Percentiles rank a stretch among this genome's conserved stretches.
Evolutionary conservation across 108 stramenopile species (phyloP).

Genomic region (Mediolabrus comicus): DNA sequence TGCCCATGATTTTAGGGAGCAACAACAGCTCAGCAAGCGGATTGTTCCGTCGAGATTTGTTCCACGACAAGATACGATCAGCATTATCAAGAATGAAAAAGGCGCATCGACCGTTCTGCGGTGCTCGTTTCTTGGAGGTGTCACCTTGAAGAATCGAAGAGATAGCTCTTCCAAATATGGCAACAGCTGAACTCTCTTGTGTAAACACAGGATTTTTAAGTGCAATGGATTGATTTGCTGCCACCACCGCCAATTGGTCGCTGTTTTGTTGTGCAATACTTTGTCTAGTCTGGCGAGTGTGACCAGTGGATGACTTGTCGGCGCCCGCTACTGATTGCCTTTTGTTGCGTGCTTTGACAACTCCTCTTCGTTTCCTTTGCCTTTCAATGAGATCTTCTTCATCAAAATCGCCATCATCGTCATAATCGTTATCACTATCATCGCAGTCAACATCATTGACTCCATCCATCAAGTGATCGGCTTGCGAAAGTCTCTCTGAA

Average conservation of each 20-base stretch:
- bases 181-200: slow-evolving; percentile 25
- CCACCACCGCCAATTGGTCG: background rate
- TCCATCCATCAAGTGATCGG: background rate
- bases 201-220: background rate
- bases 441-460: slow-evolving; percentile 6
- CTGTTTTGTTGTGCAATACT: background rate
- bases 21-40: slow-evolving; percentile 55
- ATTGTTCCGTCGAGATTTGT: slow-evolving; percentile 34
- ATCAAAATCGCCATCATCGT: slow-evolving; percentile 25
- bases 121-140: background rate
- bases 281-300: slow-evolving; percentile 15
- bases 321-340: background rate
- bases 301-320: slow-evolving; percentile 1
- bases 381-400: slow-evolving; percentile 36
- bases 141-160: slow-evolving; percentile 31
- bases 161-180: slow-evolving; percentile 32
- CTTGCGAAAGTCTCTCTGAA: slow-evolving; percentile 13
- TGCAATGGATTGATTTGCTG: background rate
- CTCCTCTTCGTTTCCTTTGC: slow-evolving; percentile 11
- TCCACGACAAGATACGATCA: slow-evolving; percentile 59
- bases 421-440: slow-evolving; percentile 6
- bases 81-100: slow-evolving; percentile 73
- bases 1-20: slow-evolving; percentile 59
- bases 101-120: slow-evolving; percentile 31
- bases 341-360: slow-evolving; percentile 4